Conservation (phyloP, 192 early-diverging fungal genomes). For the Backusella liffmaniae region DNA sequence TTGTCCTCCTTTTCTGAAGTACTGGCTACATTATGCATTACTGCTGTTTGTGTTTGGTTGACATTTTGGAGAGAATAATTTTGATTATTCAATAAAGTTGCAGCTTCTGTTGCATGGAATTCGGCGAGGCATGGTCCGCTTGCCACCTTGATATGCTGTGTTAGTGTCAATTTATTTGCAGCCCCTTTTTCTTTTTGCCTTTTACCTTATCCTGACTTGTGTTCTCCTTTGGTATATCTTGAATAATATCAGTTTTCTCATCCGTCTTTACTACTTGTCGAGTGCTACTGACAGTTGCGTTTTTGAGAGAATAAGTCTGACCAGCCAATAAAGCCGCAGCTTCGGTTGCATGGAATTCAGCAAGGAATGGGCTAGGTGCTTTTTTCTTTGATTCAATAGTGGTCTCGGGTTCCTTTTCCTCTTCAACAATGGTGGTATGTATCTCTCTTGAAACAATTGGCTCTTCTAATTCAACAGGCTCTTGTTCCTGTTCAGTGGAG, state of each 20-base stretch:
- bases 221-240: background rate
- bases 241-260: background rate
- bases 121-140: background rate
- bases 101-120: background rate
- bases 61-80: background rate
- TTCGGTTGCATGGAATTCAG: background rate
- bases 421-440: background rate
- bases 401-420: background rate
- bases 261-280: background rate
- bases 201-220: background rate
- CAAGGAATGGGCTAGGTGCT: background rate
- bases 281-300: background rate
- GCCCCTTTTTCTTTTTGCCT: background rate
- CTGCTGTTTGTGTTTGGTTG: background rate
- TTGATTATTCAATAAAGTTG: background rate
- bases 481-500: background rate
- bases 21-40: background rate
- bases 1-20: background rate
- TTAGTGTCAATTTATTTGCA: no score
- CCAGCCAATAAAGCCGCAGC: background rate
- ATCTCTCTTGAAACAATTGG: background rate
- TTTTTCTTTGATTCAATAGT: background rate
- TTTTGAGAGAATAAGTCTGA: background rate
- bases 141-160: background rate
- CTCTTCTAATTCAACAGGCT: background rate